Conservation (phyloP, 176 grass and related monocot species). For the Aechmea fasciata region DNA sequence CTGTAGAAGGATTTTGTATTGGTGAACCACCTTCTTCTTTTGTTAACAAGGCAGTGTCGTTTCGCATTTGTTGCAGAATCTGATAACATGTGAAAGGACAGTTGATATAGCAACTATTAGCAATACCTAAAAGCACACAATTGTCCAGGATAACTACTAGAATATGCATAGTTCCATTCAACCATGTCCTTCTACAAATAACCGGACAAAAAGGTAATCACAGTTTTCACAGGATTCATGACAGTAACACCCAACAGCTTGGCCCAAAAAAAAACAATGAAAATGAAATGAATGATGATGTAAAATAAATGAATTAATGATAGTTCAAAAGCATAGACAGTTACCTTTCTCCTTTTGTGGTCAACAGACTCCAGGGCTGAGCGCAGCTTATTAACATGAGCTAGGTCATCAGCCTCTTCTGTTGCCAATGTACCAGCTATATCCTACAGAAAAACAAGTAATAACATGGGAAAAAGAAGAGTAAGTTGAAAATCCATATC, state of each 20-base stretch:
- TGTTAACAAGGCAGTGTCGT: constrained; percentile 70
- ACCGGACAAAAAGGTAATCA: too few relatives aligned
- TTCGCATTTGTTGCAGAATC: constrained; percentile 98
- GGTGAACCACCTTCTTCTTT: constrained; percentile 99
- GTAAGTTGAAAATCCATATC: background rate
- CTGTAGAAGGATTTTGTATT: constrained; percentile 89
- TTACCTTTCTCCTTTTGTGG: constrained; percentile 92
- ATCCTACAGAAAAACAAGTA: constrained; percentile 46
- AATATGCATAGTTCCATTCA: too few relatives aligned
- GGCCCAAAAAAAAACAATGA: too few relatives aligned
- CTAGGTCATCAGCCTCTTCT: constrained; percentile 62
- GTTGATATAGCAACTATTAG: constrained; percentile 9
- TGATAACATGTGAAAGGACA: constrained; percentile 26
- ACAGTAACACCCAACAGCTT: too few relatives aligned
- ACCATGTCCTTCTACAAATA: too few relatives aligned
- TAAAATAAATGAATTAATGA: too few relatives aligned
- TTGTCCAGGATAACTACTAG: constrained; percentile 10
- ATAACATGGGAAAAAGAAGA: constrained; percentile 5
- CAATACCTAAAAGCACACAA: background rate
- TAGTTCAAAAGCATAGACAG: constrained; percentile 1
- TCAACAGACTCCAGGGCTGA: constrained; percentile 94
- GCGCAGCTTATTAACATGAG: constrained; percentile 80
- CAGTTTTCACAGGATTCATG: too few relatives aligned
- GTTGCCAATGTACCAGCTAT: constrained; percentile 92
- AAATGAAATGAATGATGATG: too few relatives aligned